These are phyloP conservation scores for Solanum boliviense DNA, from an alignment of 257 asterid species.

Conservation along the genomic window DNA sequence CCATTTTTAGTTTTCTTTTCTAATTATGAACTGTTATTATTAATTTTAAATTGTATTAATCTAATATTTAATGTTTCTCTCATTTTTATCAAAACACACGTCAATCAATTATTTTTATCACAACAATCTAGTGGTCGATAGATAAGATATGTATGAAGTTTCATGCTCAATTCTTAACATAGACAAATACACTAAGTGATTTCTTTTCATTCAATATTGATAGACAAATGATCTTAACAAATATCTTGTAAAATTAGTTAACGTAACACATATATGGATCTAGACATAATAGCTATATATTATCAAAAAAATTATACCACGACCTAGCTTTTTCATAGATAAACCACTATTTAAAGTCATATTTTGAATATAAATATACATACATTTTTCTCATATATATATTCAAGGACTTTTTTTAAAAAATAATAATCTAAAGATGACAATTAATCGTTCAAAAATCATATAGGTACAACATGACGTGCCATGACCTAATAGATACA, in stretches of 20 bases:
- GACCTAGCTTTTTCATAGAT: neutral
- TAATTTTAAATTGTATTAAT: neutral
- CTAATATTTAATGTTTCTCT: too few relatives aligned
- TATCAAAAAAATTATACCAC: neutral
- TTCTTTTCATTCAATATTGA: fast-evolving
- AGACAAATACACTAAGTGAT: neutral
- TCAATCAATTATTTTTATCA: neutral
- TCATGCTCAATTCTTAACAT: neutral
- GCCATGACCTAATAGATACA: neutral
- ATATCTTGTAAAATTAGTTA: neutral
- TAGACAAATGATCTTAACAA: too few relatives aligned
- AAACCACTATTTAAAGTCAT: neutral
- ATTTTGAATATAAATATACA: neutral
- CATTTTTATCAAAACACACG: too few relatives aligned
- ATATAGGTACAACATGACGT: neutral
- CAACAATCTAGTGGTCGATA: neutral
- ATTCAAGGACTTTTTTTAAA: neutral
- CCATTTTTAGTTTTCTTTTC: neutral
- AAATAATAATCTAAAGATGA: neutral
- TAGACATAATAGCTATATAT: neutral
- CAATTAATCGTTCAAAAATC: neutral
- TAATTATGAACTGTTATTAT: neutral
- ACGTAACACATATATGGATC: neutral
- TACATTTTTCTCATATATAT: too few relatives aligned
- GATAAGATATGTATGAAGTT: neutral